Base-by-base conservation (phyloP, 805 yeast genomes). In the Ogataea corticis region DNA sequence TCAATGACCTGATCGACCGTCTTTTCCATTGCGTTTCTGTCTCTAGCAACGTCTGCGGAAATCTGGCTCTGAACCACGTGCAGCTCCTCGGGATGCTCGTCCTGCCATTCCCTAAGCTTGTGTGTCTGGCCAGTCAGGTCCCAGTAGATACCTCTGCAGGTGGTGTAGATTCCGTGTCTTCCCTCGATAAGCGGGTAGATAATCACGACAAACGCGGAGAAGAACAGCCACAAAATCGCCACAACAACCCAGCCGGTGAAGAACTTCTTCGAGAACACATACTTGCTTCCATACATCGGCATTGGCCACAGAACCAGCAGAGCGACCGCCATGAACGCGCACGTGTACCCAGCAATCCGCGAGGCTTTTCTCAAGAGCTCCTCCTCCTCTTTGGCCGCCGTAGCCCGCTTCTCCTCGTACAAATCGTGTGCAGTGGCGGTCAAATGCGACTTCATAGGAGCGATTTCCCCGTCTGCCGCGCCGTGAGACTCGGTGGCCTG, bases 161-260 rank as follows among this genome's bases (percentile, higher is more conserved):
- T 78, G 23, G 80, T 76, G 62, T 63, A 77, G 23, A 88, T 77
- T 2, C 83, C 87, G 25, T 70, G 66, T 54, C 92, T 72, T 36
- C 95, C 91, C 65, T 89, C 90, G 70, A 75, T 76, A 33, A 88
- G 56, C 33, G 96, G 96, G 53, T 73, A 83, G 28, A 87, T 44
- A 16, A 81, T 73, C 21, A 87, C 94, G 45, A 79, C 70, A 50
- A 75, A 73, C 0, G 80, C 81, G 30, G 85, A 76, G 56, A 77
- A 71, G 67, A 87, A 87, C 29, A 87, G 68, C 96, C 96, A 89
- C 47, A 88, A 80, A 42, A 90, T 79, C 48, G 84, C 81, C 25
- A 89, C 95, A 30, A 75, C 80, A 39, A 90, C 77, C 96, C 96
- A 90, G 36, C 96, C 96, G 6, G 94, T 86, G 66, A 89, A 90